Percentiles rank a stretch among this genome's conserved stretches.
Conservation (phyloP, 192 early-diverging fungal species). For the Gaertneriomyces semiglobifer region DNA sequence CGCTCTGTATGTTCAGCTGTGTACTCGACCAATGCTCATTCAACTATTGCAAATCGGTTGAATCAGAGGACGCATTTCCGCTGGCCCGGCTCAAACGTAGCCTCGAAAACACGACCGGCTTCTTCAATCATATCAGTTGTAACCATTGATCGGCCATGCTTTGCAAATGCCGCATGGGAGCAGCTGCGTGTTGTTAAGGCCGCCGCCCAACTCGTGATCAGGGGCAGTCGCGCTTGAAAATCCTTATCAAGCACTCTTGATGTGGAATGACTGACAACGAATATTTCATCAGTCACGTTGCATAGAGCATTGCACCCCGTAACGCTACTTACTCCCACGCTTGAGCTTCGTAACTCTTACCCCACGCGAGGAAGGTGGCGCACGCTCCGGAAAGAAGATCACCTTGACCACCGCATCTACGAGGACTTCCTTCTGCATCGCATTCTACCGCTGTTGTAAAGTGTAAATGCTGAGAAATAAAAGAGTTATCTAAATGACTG, state of each 20-base stretch:
- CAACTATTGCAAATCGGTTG: no score
- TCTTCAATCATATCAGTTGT: conserved; percentile 62
- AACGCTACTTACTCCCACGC: conserved; percentile 51
- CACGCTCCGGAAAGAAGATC: conserved; percentile 84
- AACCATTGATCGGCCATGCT: conserved; percentile 57
- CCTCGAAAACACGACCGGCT: conserved; percentile 50
- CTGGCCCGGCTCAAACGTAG: conserved; percentile 39
- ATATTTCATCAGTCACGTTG: background rate
- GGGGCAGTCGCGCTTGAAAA: conserved; percentile 19
- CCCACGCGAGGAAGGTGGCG: conserved; percentile 88
- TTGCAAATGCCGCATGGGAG: conserved; percentile 55
- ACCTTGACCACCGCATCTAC: conserved; percentile 94
- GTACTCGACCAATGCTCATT: no score
- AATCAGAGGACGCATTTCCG: conserved; percentile 1
- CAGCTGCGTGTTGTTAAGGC: conserved; percentile 53
- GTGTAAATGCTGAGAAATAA: background rate
- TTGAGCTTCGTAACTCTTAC: conserved; percentile 50
- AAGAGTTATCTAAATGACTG: background rate
- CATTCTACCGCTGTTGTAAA: conserved; percentile 51
- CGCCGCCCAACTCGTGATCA: conserved; percentile 69
- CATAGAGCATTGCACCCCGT: conserved; percentile 29
- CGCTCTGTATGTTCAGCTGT: no score
- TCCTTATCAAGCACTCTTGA: conserved; percentile 13
- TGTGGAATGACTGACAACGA: conserved; percentile 13
- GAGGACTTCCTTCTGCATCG: conserved; percentile 64